Evolutionary conservation across 371 early-diverging fungal species (phyloP).

Genomic region (Circinella minor): DNA sequence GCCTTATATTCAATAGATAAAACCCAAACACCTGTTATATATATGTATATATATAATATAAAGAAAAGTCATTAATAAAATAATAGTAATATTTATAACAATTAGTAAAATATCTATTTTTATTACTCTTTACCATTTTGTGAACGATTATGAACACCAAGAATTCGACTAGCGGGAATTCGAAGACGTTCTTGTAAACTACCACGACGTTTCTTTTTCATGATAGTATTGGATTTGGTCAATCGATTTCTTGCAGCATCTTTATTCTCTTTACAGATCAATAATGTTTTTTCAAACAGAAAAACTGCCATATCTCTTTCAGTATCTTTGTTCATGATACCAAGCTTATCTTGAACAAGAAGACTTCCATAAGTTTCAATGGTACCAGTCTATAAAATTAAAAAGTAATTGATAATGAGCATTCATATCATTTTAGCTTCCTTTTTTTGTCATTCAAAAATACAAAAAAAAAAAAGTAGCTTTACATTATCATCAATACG

Average conservation of each 20-base stretch:
- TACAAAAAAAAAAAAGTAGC: background rate
- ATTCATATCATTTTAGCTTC: background rate
- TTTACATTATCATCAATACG: slow-evolving; percentile 37
- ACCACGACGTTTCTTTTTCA: slow-evolving; percentile 52
- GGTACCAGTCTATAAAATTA: slow-evolving; percentile 18
- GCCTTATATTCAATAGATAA: slow-evolving; percentile 78
- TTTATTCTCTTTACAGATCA: slow-evolving; percentile 83
- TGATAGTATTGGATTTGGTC: slow-evolving; percentile 49
- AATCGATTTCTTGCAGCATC: slow-evolving; percentile 35
- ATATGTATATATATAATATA: background rate
- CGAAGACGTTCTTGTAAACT: slow-evolving; percentile 78
- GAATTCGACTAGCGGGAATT: slow-evolving; percentile 26
- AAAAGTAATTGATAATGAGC: background rate
- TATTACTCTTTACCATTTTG: slow-evolving; percentile 18
- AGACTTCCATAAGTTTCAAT: slow-evolving; percentile 80
- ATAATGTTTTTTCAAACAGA: slow-evolving; percentile 86
- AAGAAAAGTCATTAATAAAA: background rate
- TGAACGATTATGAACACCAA: slow-evolving; percentile 29
- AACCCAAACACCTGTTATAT: slow-evolving; percentile 46
- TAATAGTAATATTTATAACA: background rate
- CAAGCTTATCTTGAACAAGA: slow-evolving; percentile 81
- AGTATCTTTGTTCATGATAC: slow-evolving; percentile 72
- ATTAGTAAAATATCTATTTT: background rate
- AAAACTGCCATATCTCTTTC: slow-evolving; percentile 84
- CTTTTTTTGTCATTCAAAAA: background rate